Evolutionary conservation across 2,329 filamentous ascomycete species (phyloP).

Genomic region (Domatiomyces globalis): DNA sequence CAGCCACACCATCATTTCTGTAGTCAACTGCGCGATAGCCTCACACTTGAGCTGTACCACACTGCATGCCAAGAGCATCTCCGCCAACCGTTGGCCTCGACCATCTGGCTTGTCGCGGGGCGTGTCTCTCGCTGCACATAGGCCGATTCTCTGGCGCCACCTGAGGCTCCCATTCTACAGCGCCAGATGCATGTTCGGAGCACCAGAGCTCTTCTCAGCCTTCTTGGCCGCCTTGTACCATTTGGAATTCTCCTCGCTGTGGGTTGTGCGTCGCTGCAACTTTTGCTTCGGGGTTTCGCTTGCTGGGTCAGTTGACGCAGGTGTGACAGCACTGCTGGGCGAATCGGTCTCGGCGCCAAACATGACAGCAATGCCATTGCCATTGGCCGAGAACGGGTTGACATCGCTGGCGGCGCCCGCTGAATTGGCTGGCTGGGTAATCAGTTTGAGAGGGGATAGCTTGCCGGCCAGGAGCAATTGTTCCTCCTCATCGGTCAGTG

Average conservation of each 20-base stretch:
- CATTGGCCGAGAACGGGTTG: slow-evolving; percentile 11
- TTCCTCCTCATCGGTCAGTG: slow-evolving; percentile 17
- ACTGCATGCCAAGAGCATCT: not conserved
- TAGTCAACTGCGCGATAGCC: not conserved
- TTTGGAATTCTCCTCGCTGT: slow-evolving; percentile 16
- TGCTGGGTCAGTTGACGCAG: not conserved
- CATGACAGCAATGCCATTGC: slow-evolving; percentile 8
- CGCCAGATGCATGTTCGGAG: slow-evolving; percentile 16
- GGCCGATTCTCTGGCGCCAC: not conserved
- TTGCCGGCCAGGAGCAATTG: slow-evolving; percentile 9
- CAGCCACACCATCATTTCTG: not conserved
- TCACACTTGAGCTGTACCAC: not conserved
- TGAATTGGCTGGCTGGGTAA: not conserved
- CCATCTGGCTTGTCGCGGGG: not conserved
- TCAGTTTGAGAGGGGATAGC: not conserved
- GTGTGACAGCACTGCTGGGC: not conserved
- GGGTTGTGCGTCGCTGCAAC: slow-evolving; percentile 11
- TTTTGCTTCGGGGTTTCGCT: not conserved
- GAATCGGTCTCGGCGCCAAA: slow-evolving; percentile 11
- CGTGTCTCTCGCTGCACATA: not conserved
- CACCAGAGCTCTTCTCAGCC: slow-evolving; percentile 16
- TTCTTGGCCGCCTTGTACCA: slow-evolving; percentile 21
- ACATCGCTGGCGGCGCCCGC: not conserved
- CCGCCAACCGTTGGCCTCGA: not conserved
- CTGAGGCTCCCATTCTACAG: slow-evolving; percentile 5